These are phyloP conservation scores for Coffea humblotiana DNA, from an alignment of 305 asterid genomes.

Conservation along the genomic window DNA sequence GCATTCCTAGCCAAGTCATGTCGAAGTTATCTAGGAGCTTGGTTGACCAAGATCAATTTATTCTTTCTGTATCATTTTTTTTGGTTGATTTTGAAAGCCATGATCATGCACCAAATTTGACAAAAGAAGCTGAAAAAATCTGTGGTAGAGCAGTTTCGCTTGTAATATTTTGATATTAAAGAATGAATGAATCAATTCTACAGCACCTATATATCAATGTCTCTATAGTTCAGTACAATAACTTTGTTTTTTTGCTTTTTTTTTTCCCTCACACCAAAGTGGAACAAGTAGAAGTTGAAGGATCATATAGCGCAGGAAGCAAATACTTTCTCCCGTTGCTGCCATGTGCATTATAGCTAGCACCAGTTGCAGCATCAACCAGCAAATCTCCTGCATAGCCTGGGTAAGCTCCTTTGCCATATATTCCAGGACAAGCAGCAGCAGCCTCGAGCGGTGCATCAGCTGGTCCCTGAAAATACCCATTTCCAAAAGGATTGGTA, in stretches of 20 bases:
- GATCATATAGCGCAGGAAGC: slow-evolving; percentile 31
- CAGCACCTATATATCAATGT: neutral
- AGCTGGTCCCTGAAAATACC: slow-evolving; percentile 29
- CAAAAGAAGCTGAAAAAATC: neutral
- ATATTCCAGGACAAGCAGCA: slow-evolving; percentile 28
- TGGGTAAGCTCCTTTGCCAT: slow-evolving; percentile 31
- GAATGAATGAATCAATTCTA: neutral
- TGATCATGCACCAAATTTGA: neutral
- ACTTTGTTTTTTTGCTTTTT: no score
- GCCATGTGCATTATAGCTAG: slow-evolving; percentile 28
- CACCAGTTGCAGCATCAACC: slow-evolving; percentile 24
- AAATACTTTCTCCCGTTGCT: slow-evolving; percentile 21
- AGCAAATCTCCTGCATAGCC: slow-evolving; percentile 27
- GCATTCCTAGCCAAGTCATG: no score
- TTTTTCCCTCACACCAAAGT: slow-evolving; percentile 3
- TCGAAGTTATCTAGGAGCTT: neutral
- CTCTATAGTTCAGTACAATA: neutral
- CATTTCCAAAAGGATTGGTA: slow-evolving; percentile 24
- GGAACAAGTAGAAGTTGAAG: slow-evolving; percentile 15
- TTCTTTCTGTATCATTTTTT: neutral
- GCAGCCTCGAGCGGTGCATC: slow-evolving; percentile 29
- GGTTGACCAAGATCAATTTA: neutral
- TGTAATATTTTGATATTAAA: neutral
- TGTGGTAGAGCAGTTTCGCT: neutral
- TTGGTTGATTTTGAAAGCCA: neutral